Conservation (phyloP, 75 land plant species). For the Pinus tabuliformis region DNA sequence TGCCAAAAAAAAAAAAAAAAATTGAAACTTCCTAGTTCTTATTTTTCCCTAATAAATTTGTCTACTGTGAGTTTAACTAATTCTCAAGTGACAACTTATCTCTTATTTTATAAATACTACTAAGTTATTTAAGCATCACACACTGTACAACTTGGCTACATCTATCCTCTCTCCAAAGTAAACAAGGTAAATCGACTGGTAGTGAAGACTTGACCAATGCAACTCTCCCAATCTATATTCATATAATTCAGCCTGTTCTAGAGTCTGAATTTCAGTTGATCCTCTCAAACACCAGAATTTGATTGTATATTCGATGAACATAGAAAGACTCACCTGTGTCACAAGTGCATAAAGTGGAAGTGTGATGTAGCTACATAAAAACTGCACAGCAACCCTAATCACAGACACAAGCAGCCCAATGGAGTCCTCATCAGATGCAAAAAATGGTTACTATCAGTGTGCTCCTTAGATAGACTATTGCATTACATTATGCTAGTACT, state of each 20-base stretch:
- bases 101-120: background rate
- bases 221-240: background rate
- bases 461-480: no score
- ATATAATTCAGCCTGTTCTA: background rate
- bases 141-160: background rate
- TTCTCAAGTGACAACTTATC: no score
- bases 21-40: no score
- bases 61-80: no score
- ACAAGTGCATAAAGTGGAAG: conserved; percentile 72
- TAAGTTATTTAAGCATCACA: background rate
- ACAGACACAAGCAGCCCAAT: background rate
- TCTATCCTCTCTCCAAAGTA: background rate
- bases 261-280: background rate
- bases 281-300: background rate
- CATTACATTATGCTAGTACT: no score
- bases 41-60: no score
- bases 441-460: no score
- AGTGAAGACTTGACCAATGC: background rate
- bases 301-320: background rate
- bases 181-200: background rate
- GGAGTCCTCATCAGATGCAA: no score
- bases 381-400: conserved; percentile 16
- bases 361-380: conserved; percentile 63
- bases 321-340: conserved; percentile 35
- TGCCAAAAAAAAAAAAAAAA: no score